Base-by-base conservation (phyloP, 73 alveolate species). In the Paramecium octaurelia region DNA sequence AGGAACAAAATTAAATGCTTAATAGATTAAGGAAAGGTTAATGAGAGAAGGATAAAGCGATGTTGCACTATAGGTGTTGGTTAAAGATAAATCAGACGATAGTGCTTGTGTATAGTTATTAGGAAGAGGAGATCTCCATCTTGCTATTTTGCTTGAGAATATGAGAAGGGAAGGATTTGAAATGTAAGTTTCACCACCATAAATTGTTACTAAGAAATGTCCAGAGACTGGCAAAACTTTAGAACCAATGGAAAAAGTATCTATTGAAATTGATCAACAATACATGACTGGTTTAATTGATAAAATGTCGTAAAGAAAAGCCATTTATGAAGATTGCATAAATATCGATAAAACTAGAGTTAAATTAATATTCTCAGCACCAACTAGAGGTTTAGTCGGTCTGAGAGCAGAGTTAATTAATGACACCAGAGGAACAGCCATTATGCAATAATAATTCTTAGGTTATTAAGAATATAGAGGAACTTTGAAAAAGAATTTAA, bases 121-220 rank as follows among this genome's bases (percentile, higher is more conserved):
- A 35, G 99, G 99, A 40, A 95, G 99, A 93, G 99, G 99, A 8
- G 98, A 95, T 75, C 94, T 96, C 12, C 99, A 96, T 84, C 88
- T 96, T 40, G 98, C 98, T n/a, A 95, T 96, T 20, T 88, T 96
- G 14, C 84, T 96, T 16, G 99, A 96, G 83, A 94, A 95, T 27
- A 94, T 96, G 98, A 93, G 99, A 76, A 95, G 99, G 94, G 99
- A 96, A 86, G 99, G 98, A n/a, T 96, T 94, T 86, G 99, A 96
- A 86, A 48, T 96, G 94, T 85, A 96, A 31, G 96, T 94, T 8
- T 87, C 95, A 35, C 98, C 99, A 46, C 99, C 99, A 14, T 68
- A 95, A 73, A 95, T 94, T 34, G 92, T 94, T 93, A 85, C 95
- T 24, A 92, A 88, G 40, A 88, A 84, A 38, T 87, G 87, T 35